These are phyloP conservation scores for Cokeromyces recurvatus DNA, from an alignment of 371 early-diverging fungal species.

Conservation along the genomic window DNA sequence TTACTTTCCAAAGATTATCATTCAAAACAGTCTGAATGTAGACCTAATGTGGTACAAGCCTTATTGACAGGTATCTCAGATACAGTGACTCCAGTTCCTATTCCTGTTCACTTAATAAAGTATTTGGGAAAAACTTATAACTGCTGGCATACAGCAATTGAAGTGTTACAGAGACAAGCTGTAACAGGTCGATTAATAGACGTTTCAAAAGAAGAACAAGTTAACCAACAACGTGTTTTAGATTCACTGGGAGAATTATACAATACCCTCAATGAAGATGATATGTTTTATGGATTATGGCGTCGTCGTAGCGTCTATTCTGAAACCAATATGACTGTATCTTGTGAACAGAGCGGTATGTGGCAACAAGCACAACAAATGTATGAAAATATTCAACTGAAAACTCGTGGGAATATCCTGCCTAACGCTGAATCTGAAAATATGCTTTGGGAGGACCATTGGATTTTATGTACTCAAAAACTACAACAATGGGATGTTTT, in stretches of 20 bases:
- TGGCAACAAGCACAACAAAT: conserved; percentile 91
- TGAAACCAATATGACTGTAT: conserved; percentile 96
- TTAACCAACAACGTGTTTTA: conserved; percentile 80
- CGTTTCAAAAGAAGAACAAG: conserved; percentile 78
- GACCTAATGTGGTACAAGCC: conserved; percentile 94
- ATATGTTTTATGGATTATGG: conserved; percentile 94
- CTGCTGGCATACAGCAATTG: conserved; percentile 87
- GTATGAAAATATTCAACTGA: conserved; percentile 93
- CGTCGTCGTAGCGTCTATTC: conserved; percentile 86
- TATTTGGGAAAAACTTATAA: conserved; percentile 88
- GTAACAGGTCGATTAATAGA: conserved; percentile 43
- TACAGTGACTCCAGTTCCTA: conserved; percentile 65
- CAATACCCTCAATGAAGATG: conserved; percentile 72
- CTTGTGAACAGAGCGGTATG: conserved; percentile 92
- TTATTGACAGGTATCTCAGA: conserved; percentile 81
- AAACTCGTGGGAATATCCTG: conserved; percentile 82
- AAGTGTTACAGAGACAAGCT: conserved; percentile 61
- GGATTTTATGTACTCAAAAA: conserved; percentile 88
- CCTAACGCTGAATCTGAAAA: conserved; percentile 98
- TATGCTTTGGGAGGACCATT: conserved; percentile 96
- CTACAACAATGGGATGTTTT: conserved; percentile 99
- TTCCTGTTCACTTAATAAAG: conserved; percentile 92
- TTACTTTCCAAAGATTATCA: conserved; percentile 93
- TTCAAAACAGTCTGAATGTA: conserved; percentile 63
- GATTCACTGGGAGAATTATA: conserved; percentile 91